Evolutionary conservation across 495 filamentous ascomycete genomes (phyloP).

Genomic region (Talaromyces wortmannii): DNA sequence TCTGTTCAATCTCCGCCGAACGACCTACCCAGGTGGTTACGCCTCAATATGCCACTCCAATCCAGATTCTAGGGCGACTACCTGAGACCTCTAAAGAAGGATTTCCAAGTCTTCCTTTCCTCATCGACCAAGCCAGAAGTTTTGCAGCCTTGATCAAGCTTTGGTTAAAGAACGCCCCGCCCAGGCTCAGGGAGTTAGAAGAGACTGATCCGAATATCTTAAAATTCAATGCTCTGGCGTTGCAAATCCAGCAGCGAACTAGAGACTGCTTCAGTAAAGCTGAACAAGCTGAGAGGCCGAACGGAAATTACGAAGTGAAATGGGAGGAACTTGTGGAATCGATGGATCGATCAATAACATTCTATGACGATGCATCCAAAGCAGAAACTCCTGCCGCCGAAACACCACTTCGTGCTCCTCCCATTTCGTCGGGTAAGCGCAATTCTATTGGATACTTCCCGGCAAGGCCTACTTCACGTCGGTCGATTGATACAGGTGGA

Average conservation of each 20-base stretch:
- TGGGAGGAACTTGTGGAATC: constrained; percentile 74
- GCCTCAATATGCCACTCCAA: constrained; percentile 86
- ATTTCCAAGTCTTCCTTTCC: constrained; percentile 88
- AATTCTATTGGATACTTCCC: constrained; percentile 41
- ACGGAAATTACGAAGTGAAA: constrained; percentile 49
- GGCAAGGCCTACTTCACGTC: constrained; percentile 29
- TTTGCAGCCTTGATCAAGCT: constrained; percentile 84
- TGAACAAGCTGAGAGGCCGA: constrained; percentile 64
- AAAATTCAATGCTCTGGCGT: constrained; percentile 72
- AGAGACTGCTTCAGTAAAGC: constrained; percentile 62
- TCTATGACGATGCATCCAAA: constrained; percentile 31
- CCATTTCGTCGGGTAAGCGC: constrained; percentile 24
- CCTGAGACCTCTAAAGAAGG: constrained; percentile 82
- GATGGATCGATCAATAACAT: constrained; percentile 47
- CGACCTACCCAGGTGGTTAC: constrained; percentile 57
- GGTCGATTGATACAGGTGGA: constrained; percentile 30
- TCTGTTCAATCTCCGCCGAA: constrained; percentile 76
- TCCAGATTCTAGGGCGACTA: constrained; percentile 81
- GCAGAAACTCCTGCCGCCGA: constrained; percentile 36
- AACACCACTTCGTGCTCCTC: constrained; percentile 29
- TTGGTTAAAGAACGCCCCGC: constrained; percentile 63
- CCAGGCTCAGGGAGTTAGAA: constrained; percentile 24
- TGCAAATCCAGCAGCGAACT: constrained; percentile 64
- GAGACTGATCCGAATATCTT: constrained; percentile 29
- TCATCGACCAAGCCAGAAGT: constrained; percentile 84